Conservation (phyloP, 352 stramenopile species). For the Globisporangium parvum region DNA sequence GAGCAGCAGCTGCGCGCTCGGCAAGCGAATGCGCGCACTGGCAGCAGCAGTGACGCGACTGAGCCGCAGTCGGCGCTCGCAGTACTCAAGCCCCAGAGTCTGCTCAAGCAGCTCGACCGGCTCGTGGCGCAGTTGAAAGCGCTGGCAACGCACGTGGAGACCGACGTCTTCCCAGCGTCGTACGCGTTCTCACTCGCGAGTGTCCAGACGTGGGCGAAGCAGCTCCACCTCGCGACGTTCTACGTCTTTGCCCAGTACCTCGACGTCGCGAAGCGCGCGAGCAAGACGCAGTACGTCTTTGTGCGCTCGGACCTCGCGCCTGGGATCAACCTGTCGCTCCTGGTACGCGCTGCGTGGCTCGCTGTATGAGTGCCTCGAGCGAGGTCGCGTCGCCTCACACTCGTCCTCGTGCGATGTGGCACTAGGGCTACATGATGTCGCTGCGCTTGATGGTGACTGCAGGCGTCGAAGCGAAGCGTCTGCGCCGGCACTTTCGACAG, state of each 20-base stretch:
- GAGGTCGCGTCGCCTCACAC: background rate
- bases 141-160: conserved; percentile 30
- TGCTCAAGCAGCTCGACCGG: conserved; percentile 35
- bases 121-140: conserved; percentile 40
- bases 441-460: conserved; percentile 51
- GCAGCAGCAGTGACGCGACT: background rate
- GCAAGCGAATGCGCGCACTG: conserved; percentile 19
- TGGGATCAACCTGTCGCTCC: conserved; percentile 58
- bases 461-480: conserved; percentile 41
- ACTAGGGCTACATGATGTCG: conserved; percentile 72
- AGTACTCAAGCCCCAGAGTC: conserved; percentile 8
- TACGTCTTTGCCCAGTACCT: conserved; percentile 75
- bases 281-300: conserved; percentile 74
- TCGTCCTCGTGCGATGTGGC: background rate
- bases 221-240: conserved; percentile 65
- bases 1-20: conserved; percentile 63
- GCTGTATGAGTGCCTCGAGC: background rate
- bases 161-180: conserved; percentile 36
- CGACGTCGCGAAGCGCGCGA: conserved; percentile 58
- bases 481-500: conserved; percentile 38
- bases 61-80: conserved; percentile 1
- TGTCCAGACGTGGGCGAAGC: conserved; percentile 40
- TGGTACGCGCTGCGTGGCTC: conserved; percentile 27
- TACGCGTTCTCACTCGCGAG: conserved; percentile 52
- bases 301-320: conserved; percentile 53